These are phyloP conservation scores for Ophiobolus disseminans DNA, from an alignment of 2,329 filamentous ascomycete genomes.

Conservation along the genomic window DNA sequence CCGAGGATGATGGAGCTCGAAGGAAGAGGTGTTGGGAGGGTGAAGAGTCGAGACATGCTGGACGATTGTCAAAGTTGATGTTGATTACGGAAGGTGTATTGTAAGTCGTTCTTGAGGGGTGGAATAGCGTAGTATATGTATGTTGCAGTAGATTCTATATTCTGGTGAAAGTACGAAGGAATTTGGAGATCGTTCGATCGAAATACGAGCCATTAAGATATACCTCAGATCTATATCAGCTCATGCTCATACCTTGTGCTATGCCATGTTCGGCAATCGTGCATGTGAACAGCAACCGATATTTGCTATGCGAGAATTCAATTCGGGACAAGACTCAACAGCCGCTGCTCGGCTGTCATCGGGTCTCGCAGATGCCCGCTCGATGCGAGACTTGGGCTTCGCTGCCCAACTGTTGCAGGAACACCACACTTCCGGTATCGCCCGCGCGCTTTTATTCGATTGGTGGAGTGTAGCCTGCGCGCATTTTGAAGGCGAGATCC, in stretches of 20 bases:
- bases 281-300: too few relatives aligned
- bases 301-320: conserved; percentile 5
- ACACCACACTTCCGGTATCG: conserved; percentile 12
- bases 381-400: conserved; percentile 14
- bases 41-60: conserved; percentile 29
- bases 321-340: conserved; percentile 4
- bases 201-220: neutral
- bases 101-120: neutral
- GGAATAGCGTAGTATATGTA: neutral
- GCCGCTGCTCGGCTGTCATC: conserved; percentile 28
- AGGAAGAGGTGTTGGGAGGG: conserved; percentile 34
- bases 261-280: too few relatives aligned
- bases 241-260: neutral
- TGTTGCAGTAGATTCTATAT: neutral
- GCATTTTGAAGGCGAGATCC: too few relatives aligned
- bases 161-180: neutral
- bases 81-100: conserved; percentile 3
- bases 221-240: neutral
- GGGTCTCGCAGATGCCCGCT: conserved; percentile 23
- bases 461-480: conserved; percentile 17
- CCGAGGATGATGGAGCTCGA: conserved; percentile 29
- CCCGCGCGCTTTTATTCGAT: conserved; percentile 22
- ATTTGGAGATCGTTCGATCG: neutral
- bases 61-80: neutral
- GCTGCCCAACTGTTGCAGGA: neutral